These are phyloP conservation scores for Colletotrichum sp. DNA, from an alignment of 2,329 filamentous ascomycete species.

Conservation along the genomic window DNA sequence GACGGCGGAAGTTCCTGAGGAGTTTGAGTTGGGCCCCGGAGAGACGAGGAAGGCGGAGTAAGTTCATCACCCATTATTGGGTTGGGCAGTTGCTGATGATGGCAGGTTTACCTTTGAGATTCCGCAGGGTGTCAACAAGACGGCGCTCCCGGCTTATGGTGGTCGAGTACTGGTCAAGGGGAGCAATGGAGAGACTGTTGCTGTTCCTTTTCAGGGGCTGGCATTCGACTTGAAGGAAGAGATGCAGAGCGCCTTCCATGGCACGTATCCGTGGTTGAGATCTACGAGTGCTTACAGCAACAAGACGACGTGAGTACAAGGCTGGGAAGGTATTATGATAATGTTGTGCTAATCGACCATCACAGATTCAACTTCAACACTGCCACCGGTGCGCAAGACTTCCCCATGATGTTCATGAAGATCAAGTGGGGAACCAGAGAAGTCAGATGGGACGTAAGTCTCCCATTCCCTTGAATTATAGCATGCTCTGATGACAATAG, in stretches of 20 bases:
- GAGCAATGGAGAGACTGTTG: conserved; percentile 34
- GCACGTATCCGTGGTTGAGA: conserved; percentile 13
- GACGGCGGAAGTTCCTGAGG: conserved; percentile 14
- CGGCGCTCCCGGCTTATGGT: conserved; percentile 34
- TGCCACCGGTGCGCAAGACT: conserved; percentile 14
- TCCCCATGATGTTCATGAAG: conserved; percentile 22
- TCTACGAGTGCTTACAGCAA: background rate
- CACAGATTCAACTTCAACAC: conserved; percentile 16
- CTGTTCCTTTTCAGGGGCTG: conserved; percentile 28
- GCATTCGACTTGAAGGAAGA: conserved; percentile 13
- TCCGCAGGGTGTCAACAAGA: conserved; percentile 30
- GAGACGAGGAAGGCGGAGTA: conserved; percentile 4
- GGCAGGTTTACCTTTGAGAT: conserved; percentile 24
- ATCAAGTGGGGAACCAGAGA: conserved; percentile 25
- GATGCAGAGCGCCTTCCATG: conserved; percentile 14
- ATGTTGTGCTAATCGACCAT: background rate
- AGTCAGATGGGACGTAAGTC: conserved; percentile 25
- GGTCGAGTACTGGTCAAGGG: conserved; percentile 35
- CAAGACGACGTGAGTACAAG: conserved; percentile 10
- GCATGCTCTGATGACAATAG: background rate
- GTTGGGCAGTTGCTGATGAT: background rate
- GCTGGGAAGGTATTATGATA: background rate
- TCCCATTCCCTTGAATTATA: accelerated
- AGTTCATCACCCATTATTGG: background rate
- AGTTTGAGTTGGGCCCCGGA: conserved; percentile 11